These are phyloP conservation scores for Cyclospora cayetanensis DNA, from an alignment of 169 alveolate species.

Conservation along the genomic window DNA sequence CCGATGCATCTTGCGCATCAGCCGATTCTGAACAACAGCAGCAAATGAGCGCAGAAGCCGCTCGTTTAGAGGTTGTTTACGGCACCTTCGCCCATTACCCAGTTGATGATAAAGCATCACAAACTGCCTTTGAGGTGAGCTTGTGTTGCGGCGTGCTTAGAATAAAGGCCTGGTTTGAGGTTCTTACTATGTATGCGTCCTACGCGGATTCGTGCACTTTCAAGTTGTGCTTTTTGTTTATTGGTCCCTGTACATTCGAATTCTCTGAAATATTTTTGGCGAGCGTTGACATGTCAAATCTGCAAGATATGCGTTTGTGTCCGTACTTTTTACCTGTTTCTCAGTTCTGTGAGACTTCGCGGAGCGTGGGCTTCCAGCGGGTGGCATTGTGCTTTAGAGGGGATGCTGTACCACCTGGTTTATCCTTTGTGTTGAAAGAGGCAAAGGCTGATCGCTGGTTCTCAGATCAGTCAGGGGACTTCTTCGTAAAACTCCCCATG, in stretches of 20 bases:
- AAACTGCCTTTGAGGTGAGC: constrained; percentile 57
- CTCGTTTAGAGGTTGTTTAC: constrained; percentile 20
- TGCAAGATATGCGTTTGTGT: background rate
- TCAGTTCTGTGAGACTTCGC: constrained; percentile 62
- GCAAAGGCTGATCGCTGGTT: constrained; percentile 70
- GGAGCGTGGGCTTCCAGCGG: constrained; percentile 60
- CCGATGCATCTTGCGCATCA: background rate
- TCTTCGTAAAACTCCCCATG: constrained; percentile 55
- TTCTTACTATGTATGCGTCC: background rate
- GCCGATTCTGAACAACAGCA: too few relatives aligned
- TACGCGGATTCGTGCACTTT: background rate
- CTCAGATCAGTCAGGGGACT: constrained; percentile 25
- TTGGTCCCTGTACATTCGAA: background rate
- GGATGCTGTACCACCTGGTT: constrained; percentile 40
- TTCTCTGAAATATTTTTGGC: background rate
- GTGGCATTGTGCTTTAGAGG: constrained; percentile 61
- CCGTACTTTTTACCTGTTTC: background rate
- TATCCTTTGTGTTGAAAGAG: constrained; percentile 60
- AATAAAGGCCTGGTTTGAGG: too few relatives aligned
- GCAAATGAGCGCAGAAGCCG: too few relatives aligned
- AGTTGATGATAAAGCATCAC: constrained; percentile 43
- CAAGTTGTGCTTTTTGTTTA: background rate
- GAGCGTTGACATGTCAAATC: background rate
- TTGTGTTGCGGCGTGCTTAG: too few relatives aligned
- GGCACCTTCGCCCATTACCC: constrained; percentile 56